phyloP scores from a whole-genome alignment of 1,139 yeast species.

The Kazachstania sp. region DNA sequence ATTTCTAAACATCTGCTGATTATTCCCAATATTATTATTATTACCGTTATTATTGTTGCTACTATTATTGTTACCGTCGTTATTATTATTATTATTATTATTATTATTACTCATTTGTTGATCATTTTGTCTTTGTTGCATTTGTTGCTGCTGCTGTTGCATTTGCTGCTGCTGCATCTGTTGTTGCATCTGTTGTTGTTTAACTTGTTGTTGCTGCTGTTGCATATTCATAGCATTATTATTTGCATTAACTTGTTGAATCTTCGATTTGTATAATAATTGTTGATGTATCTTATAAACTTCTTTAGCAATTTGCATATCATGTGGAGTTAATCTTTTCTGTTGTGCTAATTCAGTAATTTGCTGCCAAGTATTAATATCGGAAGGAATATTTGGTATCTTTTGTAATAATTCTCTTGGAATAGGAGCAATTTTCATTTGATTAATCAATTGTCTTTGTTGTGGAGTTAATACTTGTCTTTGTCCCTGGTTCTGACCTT shows the following conservation, averaged over 20 bases:
- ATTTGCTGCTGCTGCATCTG: slow-evolving; percentile 16
- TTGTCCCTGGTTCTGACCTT: slow-evolving; percentile 19
- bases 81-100: no score
- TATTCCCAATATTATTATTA: slow-evolving; percentile 11
- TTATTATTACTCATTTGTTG: background rate
- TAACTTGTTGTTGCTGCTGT: slow-evolving; percentile 15
- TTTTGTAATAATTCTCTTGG: slow-evolving; percentile 65
- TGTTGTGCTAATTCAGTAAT: slow-evolving; percentile 61
- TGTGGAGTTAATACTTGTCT: slow-evolving; percentile 30
- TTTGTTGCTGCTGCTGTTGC: slow-evolving; percentile 11
- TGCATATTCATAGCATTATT: slow-evolving; percentile 6
- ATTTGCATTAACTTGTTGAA: slow-evolving; percentile 17
- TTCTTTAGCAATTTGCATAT: slow-evolving; percentile 32
- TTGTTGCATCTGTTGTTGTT: no score
- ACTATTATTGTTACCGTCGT: background rate
- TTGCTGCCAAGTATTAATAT: slow-evolving; percentile 75
- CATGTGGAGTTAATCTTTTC: slow-evolving; percentile 34
- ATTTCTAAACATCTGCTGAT: slow-evolving; percentile 12
- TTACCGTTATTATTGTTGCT: background rate
- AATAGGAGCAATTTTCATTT: slow-evolving; percentile 53
- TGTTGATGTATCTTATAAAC: slow-evolving; percentile 35
- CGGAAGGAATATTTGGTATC: slow-evolving; percentile 74
- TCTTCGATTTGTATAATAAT: slow-evolving; percentile 25
- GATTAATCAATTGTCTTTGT: slow-evolving; percentile 31
- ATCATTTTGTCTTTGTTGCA: slow-evolving; percentile 12